These are phyloP conservation scores for Malassezia equina DNA, from an alignment of 1,284 basidiomycete species.

Conservation along the genomic window DNA sequence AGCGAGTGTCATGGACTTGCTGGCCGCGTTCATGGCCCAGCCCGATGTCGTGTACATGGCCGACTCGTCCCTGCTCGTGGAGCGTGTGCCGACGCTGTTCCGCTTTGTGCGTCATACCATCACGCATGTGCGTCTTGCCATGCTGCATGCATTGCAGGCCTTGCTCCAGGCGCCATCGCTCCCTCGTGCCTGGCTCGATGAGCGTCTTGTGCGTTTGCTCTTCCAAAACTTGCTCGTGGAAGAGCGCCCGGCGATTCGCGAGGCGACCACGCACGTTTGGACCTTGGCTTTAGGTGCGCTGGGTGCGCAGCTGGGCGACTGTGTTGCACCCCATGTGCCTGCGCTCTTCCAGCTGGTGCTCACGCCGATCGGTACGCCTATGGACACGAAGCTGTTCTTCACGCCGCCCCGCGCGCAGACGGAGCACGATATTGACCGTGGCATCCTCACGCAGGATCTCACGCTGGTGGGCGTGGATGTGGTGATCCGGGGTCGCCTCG, in stretches of 20 bases:
- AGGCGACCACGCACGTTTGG: constrained; percentile 71
- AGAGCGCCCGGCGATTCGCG: constrained; percentile 73
- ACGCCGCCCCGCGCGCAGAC: constrained; percentile 53
- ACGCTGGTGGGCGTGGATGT: constrained; percentile 70
- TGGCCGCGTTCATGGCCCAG: constrained; percentile 24
- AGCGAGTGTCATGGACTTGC: constrained; percentile 88
- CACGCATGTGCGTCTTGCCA: constrained; percentile 78
- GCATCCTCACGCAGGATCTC: constrained; percentile 83
- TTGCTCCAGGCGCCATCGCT: constrained; percentile 71
- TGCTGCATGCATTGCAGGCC: constrained; percentile 76
- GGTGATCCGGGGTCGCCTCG: constrained; percentile 70
- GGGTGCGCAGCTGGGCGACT: constrained; percentile 17
- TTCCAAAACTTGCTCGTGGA: constrained; percentile 93
- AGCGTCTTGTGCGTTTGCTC: constrained; percentile 68
- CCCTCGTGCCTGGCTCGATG: constrained; percentile 70
- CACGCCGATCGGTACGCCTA: constrained; percentile 75
- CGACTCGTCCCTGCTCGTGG: constrained; percentile 52
- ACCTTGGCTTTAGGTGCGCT: constrained; percentile 56
- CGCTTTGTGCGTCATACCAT: constrained; percentile 98
- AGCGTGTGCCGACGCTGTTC: constrained; percentile 76
- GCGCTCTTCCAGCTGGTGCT: constrained; percentile 62
- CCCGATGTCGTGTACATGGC: constrained; percentile 69
- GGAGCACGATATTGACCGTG: constrained; percentile 88
- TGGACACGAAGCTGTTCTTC: constrained; percentile 65
- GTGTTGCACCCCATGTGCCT: constrained; percentile 42